These are phyloP conservation scores for Pleoardoris graminearum DNA, from an alignment of 2,329 filamentous ascomycete species.

Conservation along the genomic window DNA sequence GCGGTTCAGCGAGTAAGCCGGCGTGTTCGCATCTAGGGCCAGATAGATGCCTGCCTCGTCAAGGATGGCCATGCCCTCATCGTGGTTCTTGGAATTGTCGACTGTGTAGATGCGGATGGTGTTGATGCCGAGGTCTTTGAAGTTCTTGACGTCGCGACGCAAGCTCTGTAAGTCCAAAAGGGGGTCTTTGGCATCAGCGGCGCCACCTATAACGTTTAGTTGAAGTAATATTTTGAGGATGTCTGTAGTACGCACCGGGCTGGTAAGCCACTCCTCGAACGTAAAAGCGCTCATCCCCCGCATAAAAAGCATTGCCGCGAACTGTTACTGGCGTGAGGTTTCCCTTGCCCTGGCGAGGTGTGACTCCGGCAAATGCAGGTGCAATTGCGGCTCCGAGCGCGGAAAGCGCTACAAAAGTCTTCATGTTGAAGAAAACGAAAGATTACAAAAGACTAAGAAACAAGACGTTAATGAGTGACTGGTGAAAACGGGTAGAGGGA, in stretches of 20 bases:
- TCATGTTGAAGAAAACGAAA: slow-evolving; percentile 33
- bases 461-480: slow-evolving; percentile 43
- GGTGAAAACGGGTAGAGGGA: slow-evolving; percentile 31
- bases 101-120: slow-evolving; percentile 90
- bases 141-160: slow-evolving; percentile 76
- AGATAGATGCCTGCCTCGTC: slow-evolving; percentile 88
- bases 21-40: slow-evolving; percentile 86
- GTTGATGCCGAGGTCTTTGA: slow-evolving; percentile 86
- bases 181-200: slow-evolving; percentile 62
- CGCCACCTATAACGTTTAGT: slow-evolving; percentile 45
- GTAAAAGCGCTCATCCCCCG: slow-evolving; percentile 62
- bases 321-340: slow-evolving; percentile 59
- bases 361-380: slow-evolving; percentile 29
- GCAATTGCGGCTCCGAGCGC: slow-evolving; percentile 30
- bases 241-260: slow-evolving; percentile 52
- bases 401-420: slow-evolving; percentile 33
- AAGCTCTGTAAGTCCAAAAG: slow-evolving; percentile 71
- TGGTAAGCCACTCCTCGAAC: slow-evolving; percentile 67
- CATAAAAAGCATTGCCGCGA: slow-evolving; percentile 67
- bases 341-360: slow-evolving; percentile 35
- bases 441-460: slow-evolving; percentile 35
- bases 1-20: slow-evolving; percentile 85
- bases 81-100: slow-evolving; percentile 82
- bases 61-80: slow-evolving; percentile 80
- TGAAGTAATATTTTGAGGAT: slow-evolving; percentile 35